phyloP scores from a whole-genome alignment of 495 filamentous ascomycete species.

The Cairneyella variabilis region DNA sequence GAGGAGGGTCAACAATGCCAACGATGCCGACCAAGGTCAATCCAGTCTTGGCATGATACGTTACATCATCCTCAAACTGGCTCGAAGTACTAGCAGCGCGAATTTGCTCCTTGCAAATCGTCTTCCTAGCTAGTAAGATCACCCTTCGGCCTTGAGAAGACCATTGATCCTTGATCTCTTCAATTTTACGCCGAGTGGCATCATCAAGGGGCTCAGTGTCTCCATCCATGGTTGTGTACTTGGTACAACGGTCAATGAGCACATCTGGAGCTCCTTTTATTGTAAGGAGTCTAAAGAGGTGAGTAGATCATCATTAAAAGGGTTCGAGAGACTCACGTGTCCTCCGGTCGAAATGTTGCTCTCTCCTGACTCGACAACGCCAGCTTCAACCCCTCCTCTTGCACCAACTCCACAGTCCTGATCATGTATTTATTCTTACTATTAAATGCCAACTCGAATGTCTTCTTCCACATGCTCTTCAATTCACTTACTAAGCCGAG shows the following conservation, averaged over 20 bases:
- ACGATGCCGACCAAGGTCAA: slow-evolving; percentile 61
- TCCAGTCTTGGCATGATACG: slow-evolving; percentile 40
- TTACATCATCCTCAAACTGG: slow-evolving; percentile 50
- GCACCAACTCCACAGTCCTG: slow-evolving; percentile 34
- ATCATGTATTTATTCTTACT: slow-evolving; percentile 79
- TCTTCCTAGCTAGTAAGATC: slow-evolving; percentile 60
- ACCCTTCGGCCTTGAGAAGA: slow-evolving; percentile 62
- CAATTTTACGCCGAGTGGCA: slow-evolving; percentile 35
- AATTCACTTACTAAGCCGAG: slow-evolving; percentile 47
- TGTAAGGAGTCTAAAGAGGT: slow-evolving; percentile 37
- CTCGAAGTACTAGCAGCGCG: slow-evolving; percentile 31
- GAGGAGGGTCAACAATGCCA: slow-evolving; percentile 63
- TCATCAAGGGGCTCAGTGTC: slow-evolving; percentile 38
- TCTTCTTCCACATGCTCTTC: slow-evolving; percentile 47
- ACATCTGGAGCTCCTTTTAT: slow-evolving; percentile 67
- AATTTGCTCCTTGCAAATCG: slow-evolving; percentile 35
- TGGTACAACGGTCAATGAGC: slow-evolving; percentile 50
- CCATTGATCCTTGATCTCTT: slow-evolving; percentile 55
- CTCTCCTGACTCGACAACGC: slow-evolving; percentile 35
- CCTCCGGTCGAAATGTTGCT: slow-evolving; percentile 32
- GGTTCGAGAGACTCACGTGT: slow-evolving; percentile 33
- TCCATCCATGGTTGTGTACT: slow-evolving; percentile 45
- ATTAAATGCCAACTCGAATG: slow-evolving; percentile 70
- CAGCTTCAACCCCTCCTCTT: slow-evolving; percentile 32
- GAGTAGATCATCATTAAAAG: neutral